Base-by-base conservation (phyloP, 2,329 filamentous ascomycete species). In the Geosmithia putterillii region DNA sequence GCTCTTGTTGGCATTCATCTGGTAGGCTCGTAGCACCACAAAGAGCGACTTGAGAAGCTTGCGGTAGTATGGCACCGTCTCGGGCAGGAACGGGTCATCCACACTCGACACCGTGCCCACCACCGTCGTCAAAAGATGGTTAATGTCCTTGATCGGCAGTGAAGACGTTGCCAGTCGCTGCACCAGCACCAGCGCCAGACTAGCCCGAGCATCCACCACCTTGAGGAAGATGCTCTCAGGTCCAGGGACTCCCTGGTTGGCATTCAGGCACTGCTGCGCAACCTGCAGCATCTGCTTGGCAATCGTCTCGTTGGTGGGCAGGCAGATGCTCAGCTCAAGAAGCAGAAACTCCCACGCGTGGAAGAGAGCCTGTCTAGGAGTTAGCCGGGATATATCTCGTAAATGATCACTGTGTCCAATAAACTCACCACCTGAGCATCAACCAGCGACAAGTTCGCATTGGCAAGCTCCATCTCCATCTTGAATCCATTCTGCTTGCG, bases 331-430 rank as follows among this genome's bases (percentile, higher is more conserved):
- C 41, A 98, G 73, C 55, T 95, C 90, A 41, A 92, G 72, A 14
- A 90, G 76, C 8, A 98, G 71, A 46, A 86, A 81, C 58, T 94
- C 89, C 87, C 90, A 96, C 44, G 86, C 84, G 52, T 86, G 80
- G 49, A 95, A 83, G 17, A 98, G 75, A 38, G 79, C 76, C 82
- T 86, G 53, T 32, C 10, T 25, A 10, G 23, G 23, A 9, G 45
- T 57, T 46, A 58, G 51, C 23, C 14, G 4, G n/a, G 12, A 17
- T 10, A 42, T 3, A 12, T 32, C 15, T 32, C 28, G 28, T n/a
- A 32, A 4, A 2, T 17, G 3, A 18, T 36, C 5, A 35, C 41
- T 14, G 10, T 12, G 28, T 38, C 20, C 28, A 7, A 38, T 32
- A 36, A 17, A 15, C 81, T 64, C 69, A 86, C 81, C 50, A 92